Evolutionary conservation across 2,329 filamentous ascomycete genomes (phyloP).

Genomic region (Paracoccidioides brasiliensis): DNA sequence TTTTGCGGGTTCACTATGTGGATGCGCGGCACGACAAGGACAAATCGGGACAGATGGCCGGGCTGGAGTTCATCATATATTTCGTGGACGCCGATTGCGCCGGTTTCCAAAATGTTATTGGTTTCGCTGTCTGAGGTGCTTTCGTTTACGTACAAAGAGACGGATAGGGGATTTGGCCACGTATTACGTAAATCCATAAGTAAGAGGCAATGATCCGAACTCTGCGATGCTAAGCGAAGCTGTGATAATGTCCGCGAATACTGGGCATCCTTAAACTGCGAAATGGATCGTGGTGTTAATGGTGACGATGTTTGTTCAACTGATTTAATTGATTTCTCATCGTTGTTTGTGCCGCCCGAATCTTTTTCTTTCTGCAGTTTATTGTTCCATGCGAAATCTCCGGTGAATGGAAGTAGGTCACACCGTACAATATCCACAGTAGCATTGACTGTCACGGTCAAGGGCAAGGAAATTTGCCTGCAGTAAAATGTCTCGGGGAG

Average conservation of each 20-base stretch:
- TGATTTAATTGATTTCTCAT: conserved; percentile 5
- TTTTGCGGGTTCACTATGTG: conserved; percentile 65
- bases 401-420: conserved; percentile 62
- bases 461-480: conserved; percentile 63
- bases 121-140: conserved; percentile 9
- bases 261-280: conserved; percentile 22
- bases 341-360: background rate
- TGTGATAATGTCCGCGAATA: conserved; percentile 36
- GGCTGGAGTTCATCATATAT: conserved; percentile 40
- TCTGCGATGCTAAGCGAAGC: conserved; percentile 28
- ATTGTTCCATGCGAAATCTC: conserved; percentile 52
- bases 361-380: conserved; percentile 8
- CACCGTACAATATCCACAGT: conserved; percentile 71
- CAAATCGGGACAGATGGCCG: conserved; percentile 55
- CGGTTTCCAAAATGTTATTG: conserved; percentile 13
- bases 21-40: conserved; percentile 62
- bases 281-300: conserved; percentile 6
- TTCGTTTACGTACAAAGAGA: conserved; percentile 43
- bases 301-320: background rate
- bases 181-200: conserved; percentile 77
- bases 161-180: conserved; percentile 67
- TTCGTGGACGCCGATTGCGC: conserved; percentile 20
- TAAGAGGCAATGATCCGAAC: conserved; percentile 59
- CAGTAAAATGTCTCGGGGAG: conserved; percentile 67
- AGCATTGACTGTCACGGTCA: conserved; percentile 84